Percentiles rank a stretch among this genome's conserved stretches.
These are phyloP conservation scores for Magnusiomyces sp. DNA, from an alignment of 1,139 yeast genomes.

Conservation along the genomic window DNA sequence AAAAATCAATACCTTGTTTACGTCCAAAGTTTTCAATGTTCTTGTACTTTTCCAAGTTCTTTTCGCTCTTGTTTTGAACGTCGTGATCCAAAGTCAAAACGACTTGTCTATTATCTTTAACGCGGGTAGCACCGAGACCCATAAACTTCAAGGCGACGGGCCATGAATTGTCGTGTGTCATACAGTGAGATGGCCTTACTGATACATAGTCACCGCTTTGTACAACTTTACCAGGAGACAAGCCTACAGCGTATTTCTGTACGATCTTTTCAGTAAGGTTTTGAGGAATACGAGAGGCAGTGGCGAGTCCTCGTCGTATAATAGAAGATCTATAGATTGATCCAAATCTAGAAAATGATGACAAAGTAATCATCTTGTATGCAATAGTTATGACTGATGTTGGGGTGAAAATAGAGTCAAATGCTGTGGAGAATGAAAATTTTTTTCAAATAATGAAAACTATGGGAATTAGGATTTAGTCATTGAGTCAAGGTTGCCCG, in stretches of 20 bases:
- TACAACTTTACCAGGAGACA: slow-evolving; percentile 61
- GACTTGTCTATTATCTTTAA: slow-evolving; percentile 79
- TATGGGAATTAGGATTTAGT: no score
- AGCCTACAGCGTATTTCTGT: slow-evolving; percentile 82
- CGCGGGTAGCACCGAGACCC: slow-evolving; percentile 84
- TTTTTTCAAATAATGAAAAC: no score
- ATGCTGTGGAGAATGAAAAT: no score
- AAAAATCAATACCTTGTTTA: slow-evolving; percentile 90
- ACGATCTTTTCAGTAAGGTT: slow-evolving; percentile 92
- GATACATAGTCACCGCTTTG: slow-evolving; percentile 91
- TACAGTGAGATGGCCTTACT: slow-evolving; percentile 91
- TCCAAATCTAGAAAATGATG: slow-evolving; percentile 11
- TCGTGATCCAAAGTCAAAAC: slow-evolving; percentile 97
- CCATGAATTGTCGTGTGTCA: slow-evolving; percentile 99
- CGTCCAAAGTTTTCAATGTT: slow-evolving; percentile 86
- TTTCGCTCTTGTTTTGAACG: slow-evolving; percentile 85
- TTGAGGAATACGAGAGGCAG: slow-evolving; percentile 36
- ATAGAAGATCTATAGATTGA: slow-evolving; percentile 12
- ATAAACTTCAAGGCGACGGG: slow-evolving; percentile 95
- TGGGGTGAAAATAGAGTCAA: no score
- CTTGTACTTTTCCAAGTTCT: slow-evolving; percentile 75
- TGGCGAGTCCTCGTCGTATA: slow-evolving; percentile 13
- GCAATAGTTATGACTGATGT: no score
- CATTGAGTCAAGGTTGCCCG: no score
- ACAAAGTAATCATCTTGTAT: no score